Evolutionary conservation across 345 rosid species (phyloP), one percentile per base, ranked within the genome.

Genomic region (Passiflora organensis): DNA sequence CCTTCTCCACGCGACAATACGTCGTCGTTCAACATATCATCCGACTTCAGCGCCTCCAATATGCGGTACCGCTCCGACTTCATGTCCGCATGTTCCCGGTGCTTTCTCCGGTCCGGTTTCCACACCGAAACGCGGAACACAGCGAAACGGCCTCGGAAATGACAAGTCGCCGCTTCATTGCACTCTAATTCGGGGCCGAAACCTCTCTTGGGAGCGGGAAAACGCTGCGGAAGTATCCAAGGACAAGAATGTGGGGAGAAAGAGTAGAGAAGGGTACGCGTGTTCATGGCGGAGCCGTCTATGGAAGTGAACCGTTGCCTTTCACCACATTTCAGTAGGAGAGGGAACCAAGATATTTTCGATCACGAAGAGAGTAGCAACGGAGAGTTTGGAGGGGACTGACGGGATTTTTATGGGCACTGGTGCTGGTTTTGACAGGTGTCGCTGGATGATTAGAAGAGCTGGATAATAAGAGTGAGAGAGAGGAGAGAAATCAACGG

Each of bases 351-450:
- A 23, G 63, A 52, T 37, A 38, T 59, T 54, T 60, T n/a, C 43
- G 48, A 39, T 17, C 6, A 9, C 13, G 13, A 5, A 12, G 50
- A 36, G 42, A 41, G 43, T 6, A 15, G 43, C 13, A 15, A 11
- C 43, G 10, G 43, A 15, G 14, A 15, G 13, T 1, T 11, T 11
- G 43, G 43, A 41, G 43, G 43, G 0, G 24, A n/a, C 20, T 32
- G 48, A 56, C 16, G 68, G 43, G 77, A 79, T 78, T 41, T 56
- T 72, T 70, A 24, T 19, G 49, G 64, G 69, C 62, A 71, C 42
- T 83, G 96, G 96, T 65, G 28, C 41, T 43, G 11, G 52, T 66
- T 41, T 36, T 1, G 66, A 80, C 97, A 81, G 82, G 86, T 85
- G 96, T 65, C 58, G 28, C 13, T 0, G 2, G 18, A 2, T 18